Evolutionary conservation across 345 rosid species (phyloP).

Genomic region (Eucalyptus pauciflora): DNA sequence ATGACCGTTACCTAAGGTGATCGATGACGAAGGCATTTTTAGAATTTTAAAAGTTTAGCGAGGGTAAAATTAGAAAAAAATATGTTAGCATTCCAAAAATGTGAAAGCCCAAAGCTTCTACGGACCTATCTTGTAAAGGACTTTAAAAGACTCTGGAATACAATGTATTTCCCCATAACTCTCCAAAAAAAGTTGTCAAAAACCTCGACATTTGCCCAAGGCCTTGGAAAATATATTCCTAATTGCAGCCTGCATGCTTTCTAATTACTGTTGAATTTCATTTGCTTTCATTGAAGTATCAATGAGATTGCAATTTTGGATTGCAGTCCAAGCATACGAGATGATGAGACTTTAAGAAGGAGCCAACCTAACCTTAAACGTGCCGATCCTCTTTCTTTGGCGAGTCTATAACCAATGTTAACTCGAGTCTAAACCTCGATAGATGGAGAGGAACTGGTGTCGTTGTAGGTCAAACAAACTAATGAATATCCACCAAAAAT

Average conservation of each 20-base stretch:
- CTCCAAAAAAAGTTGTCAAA: fast-evolving
- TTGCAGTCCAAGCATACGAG: neutral
- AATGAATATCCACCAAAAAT: neutral
- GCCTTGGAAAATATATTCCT: neutral
- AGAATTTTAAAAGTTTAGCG: too few species aligned
- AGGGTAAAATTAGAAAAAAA: neutral
- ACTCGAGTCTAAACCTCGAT: neutral
- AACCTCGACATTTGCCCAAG: too few species aligned
- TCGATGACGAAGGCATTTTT: neutral
- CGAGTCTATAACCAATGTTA: neutral
- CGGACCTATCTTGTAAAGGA: fast-evolving
- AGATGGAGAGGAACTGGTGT: neutral
- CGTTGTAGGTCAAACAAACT: neutral
- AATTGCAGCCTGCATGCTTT: neutral
- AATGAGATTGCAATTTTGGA: neutral
- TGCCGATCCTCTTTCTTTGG: neutral
- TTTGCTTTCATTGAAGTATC: neutral
- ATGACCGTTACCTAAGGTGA: neutral
- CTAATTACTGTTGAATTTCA: neutral
- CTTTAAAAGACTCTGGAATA: too few species aligned
- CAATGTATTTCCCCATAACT: too few species aligned
- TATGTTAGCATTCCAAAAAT: neutral
- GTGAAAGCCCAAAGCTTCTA: neutral
- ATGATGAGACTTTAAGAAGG: neutral
- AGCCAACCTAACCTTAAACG: neutral